Conservation (phyloP, 2,329 filamentous ascomycete genomes). For the Colletotrichum spaethianum region DNA sequence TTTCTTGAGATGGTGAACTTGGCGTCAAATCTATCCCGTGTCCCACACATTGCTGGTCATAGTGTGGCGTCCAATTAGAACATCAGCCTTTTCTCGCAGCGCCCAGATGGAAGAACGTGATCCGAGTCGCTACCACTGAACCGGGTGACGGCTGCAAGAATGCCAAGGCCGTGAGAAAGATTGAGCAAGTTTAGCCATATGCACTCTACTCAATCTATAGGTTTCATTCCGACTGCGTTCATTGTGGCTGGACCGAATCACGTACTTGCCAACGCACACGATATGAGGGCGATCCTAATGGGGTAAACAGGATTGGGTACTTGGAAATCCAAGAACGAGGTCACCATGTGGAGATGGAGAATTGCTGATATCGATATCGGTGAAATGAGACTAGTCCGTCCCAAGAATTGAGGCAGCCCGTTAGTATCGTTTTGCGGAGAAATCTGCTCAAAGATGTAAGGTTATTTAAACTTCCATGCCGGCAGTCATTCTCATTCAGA, state of each 20-base stretch:
- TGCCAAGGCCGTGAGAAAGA: conserved; percentile 15
- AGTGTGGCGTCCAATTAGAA: neutral
- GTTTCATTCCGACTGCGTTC: neutral
- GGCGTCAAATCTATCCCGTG: neutral
- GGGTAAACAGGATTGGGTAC: neutral
- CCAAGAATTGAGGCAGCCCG: neutral
- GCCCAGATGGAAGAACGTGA: neutral
- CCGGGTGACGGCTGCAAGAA: neutral
- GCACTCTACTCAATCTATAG: neutral
- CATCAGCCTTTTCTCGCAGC: neutral
- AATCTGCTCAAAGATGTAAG: neutral
- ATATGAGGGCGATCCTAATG: neutral
- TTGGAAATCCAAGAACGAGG: neutral
- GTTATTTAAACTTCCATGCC: neutral
- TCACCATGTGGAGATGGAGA: neutral
- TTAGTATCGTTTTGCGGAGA: neutral
- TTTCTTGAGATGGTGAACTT: neutral
- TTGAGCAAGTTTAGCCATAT: conserved; percentile 9
- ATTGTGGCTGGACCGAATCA: neutral
- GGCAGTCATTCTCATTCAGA: neutral
- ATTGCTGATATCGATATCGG: neutral
- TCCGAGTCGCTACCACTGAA: conserved; percentile 4
- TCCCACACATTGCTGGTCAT: neutral
- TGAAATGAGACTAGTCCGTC: neutral
- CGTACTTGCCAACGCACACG: neutral